These are phyloP conservation scores for Stylosanthes scabra DNA, from an alignment of 331 rosid genomes.

Conservation along the genomic window DNA sequence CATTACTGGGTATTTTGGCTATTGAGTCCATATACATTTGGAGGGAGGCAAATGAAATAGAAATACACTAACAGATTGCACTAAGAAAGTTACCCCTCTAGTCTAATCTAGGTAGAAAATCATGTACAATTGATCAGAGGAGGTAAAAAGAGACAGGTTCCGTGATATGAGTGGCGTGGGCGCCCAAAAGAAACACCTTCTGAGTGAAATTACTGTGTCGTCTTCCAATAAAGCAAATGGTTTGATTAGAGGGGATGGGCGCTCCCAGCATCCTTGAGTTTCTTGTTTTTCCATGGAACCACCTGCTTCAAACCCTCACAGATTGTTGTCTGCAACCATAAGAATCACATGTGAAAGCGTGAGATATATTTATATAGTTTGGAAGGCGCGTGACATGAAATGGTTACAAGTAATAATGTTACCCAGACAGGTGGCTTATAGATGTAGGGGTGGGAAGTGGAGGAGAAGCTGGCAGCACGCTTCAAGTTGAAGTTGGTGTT, in stretches of 20 bases:
- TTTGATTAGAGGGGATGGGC: slow-evolving; percentile 31
- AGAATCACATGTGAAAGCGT: too few species aligned
- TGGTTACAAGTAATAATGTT: background rate
- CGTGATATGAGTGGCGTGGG: background rate
- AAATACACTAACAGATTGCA: too few species aligned
- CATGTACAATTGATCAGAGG: slow-evolving; percentile 35
- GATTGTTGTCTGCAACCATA: slow-evolving; percentile 56
- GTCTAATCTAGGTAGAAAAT: slow-evolving; percentile 18
- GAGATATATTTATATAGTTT: too few species aligned
- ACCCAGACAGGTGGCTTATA: slow-evolving; percentile 74
- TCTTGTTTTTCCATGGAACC: slow-evolving; percentile 77
- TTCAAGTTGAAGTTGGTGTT: slow-evolving; percentile 39
- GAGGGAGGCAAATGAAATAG: background rate
- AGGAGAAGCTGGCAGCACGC: slow-evolving; percentile 63
- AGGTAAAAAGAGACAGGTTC: slow-evolving; percentile 10
- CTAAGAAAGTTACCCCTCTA: background rate
- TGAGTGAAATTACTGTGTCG: slow-evolving; percentile 33
- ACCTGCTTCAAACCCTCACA: slow-evolving; percentile 71
- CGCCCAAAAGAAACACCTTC: slow-evolving; percentile 25
- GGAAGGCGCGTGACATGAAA: background rate
- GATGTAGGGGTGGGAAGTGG: slow-evolving; percentile 28
- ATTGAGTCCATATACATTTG: background rate
- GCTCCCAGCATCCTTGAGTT: slow-evolving; percentile 54
- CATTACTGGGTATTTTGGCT: background rate
- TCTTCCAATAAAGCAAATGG: slow-evolving; percentile 1